Evolutionary conservation across 306 rosid species (phyloP).

Genomic region (Erythrophleum fordii): DNA sequence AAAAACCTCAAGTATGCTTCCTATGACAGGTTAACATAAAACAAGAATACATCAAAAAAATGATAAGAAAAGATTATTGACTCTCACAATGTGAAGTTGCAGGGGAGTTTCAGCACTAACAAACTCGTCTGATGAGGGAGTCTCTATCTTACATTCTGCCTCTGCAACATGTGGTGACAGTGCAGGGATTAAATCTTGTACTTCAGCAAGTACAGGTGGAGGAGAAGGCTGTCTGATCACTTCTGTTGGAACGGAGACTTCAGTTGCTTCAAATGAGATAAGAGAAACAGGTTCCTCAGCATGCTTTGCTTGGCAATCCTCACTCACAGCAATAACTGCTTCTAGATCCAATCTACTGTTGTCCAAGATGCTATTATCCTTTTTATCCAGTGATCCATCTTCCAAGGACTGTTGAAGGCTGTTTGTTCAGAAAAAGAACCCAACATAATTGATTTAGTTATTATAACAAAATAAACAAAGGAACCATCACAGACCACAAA

Average conservation of each 20-base stretch:
- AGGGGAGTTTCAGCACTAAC: constrained; percentile 66
- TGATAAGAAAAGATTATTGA: constrained; percentile 30
- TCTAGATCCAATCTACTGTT: constrained; percentile 49
- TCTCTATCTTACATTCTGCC: constrained; percentile 46
- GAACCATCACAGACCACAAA: constrained; percentile 22
- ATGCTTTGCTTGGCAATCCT: constrained; percentile 44
- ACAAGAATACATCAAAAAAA: background rate
- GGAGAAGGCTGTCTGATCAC: constrained; percentile 91
- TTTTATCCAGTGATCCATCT: constrained; percentile 43
- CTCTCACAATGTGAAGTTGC: constrained; percentile 86
- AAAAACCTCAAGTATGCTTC: constrained; percentile 27
- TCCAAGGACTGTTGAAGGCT: constrained; percentile 65
- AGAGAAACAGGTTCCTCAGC: constrained; percentile 66
- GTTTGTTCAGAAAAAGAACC: constrained; percentile 43
- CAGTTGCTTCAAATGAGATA: constrained; percentile 76
- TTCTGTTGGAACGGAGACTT: constrained; percentile 56
- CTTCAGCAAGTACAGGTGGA: constrained; percentile 62
- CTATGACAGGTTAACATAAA: constrained; percentile 12
- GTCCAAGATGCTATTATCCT: constrained; percentile 51
- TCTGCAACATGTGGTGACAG: constrained; percentile 51
- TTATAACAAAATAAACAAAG: constrained; percentile 23
- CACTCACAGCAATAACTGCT: constrained; percentile 45
- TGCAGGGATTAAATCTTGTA: constrained; percentile 69
- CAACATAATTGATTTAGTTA: constrained; percentile 29
- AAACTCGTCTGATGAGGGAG: constrained; percentile 53